Evolutionary conservation across 164 flowering plant species (phyloP), one percentile per base, ranked within the genome.

Genomic region (Buxus sempervirens): DNA sequence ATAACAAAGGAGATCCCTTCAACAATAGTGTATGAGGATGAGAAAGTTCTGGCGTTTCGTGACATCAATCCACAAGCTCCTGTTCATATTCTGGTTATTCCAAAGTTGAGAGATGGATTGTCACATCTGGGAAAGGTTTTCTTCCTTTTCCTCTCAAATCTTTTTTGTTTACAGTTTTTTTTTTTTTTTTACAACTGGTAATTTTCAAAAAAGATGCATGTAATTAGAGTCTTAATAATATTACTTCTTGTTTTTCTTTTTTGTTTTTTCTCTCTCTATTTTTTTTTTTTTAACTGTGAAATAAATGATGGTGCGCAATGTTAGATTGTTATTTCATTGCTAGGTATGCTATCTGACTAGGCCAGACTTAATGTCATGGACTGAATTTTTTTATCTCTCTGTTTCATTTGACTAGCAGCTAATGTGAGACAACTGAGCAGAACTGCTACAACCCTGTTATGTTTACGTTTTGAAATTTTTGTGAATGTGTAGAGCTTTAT

Each of bases 1-100:
- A 87, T 96, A 67, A 69, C 91, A 36, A 96, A 91, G 78, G 98
- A 96, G 74, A 87, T 96, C 70, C 97, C 98, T 66, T 83, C 99
- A 26, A 71, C 78, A 62, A 79, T 90, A 74, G 97, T 92, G 10
- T 96, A 86, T 60, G 99, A 96, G 78, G 99, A 96, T 80, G 98
- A 96, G 23, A 82, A 80, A 42, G 96, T 89, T 27, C 79, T 95
- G 61, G 97, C 98, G 63, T 95, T 95, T 74, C 83, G 88, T 15
- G 99, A 95, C 74, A 81, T 90, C 71, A 86, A 68, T 54, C 98
- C 99, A 26, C 94, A 95, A 79, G 97, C 98, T 69, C 98, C 99
- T 58, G 86, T 86, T 71, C 99, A 90, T 79, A 87, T 92, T 73
- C 61, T 95, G 60, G 75, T 95, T 66, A 88, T 95, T 75, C 98